A percentile compares a stretch with the other conserved stretches of the same genome.
phyloP scores from a whole-genome alignment of 176 grass and related monocot genomes.

The Ensete ventricosum region DNA sequence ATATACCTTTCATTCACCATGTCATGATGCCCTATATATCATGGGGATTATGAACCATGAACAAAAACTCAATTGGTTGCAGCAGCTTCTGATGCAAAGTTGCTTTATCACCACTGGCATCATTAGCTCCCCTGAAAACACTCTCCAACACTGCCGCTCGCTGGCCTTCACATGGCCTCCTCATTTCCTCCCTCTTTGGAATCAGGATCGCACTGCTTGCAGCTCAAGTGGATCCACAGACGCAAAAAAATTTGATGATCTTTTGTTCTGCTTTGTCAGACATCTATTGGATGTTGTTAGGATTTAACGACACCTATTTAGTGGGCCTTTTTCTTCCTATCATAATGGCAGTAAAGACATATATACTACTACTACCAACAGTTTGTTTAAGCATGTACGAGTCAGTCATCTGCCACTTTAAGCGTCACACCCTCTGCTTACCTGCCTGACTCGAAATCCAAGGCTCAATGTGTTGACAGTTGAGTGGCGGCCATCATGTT shows the following conservation, averaged over 20 bases:
- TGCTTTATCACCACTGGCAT: no score
- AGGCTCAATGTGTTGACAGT: no score
- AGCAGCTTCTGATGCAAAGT: background rate
- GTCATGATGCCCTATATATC: background rate
- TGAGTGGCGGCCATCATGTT: background rate
- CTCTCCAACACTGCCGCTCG: background rate
- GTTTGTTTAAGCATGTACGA: background rate
- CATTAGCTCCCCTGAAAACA: no score
- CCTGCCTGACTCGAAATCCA: no score
- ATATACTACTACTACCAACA: background rate
- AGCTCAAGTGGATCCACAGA: background rate
- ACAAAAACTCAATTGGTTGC: background rate
- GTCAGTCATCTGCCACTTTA: no score
- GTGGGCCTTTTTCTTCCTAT: no score
- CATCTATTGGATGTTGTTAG: no score
- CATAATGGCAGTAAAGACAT: background rate
- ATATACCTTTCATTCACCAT: no score
- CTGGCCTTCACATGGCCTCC: background rate
- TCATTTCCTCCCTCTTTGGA: background rate
- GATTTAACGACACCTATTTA: no score
- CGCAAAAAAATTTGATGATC: background rate
- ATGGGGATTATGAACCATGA: background rate
- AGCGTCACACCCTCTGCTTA: no score
- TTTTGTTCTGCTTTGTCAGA: background rate
- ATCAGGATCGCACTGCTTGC: background rate